phyloP scores from a whole-genome alignment of 1,284 basidiomycete genomes.

The Phellopilus nigrolimitatus region DNA sequence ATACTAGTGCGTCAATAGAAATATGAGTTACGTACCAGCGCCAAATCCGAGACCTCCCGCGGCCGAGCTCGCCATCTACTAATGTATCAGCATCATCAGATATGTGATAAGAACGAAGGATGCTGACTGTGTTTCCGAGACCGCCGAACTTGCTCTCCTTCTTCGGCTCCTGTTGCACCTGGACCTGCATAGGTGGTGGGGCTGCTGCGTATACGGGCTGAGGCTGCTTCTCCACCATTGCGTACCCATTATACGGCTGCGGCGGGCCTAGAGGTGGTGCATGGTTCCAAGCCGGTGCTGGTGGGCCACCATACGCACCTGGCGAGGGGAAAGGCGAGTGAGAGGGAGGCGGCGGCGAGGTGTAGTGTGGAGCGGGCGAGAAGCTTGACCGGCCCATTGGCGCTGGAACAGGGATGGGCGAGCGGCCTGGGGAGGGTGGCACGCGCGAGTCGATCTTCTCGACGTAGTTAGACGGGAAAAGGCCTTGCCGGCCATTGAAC shows the following conservation, averaged over 20 bases:
- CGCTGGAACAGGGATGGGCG: conserved; percentile 4
- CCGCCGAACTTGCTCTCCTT: conserved; percentile 60
- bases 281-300: conserved; percentile 25
- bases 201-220: conserved; percentile 26
- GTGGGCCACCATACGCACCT: conserved; percentile 16
- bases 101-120: neutral
- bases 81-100: conserved; percentile 7
- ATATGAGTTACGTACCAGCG: conserved; percentile 39
- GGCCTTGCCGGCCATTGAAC: conserved; percentile 49
- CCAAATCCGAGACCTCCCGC: conserved; percentile 59
- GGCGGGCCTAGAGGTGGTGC: conserved; percentile 23
- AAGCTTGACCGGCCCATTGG: neutral
- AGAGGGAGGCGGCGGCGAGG: conserved; percentile 23
- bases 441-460: conserved; percentile 36
- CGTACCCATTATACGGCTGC: conserved; percentile 17
- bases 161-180: conserved; percentile 38
- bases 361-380: conserved; percentile 6
- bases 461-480: conserved; percentile 62
- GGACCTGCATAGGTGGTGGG: conserved; percentile 29
- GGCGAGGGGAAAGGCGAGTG: conserved; percentile 19
- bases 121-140: conserved; percentile 51
- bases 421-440: neutral
- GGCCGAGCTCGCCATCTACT: conserved; percentile 53
- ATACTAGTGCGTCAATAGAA: neutral
- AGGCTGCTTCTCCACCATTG: conserved; percentile 27